Conservation (phyloP, 2,329 filamentous ascomycete species). For the Helminthosporium solani region DNA sequence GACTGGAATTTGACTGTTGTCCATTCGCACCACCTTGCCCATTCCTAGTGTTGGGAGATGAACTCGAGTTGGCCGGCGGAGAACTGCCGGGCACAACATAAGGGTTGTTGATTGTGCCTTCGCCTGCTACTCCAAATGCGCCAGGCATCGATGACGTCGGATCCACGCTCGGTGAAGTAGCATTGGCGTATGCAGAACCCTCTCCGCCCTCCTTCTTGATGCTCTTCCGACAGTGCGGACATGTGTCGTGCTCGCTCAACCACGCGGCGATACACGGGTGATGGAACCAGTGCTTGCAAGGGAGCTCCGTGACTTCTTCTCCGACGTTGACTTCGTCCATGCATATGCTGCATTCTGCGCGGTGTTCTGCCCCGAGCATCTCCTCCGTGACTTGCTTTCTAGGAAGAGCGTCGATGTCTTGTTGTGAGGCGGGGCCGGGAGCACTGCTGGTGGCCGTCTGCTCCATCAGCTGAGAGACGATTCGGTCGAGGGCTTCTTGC, state of each 20-base stretch:
- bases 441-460: conserved; percentile 74
- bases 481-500: conserved; percentile 85
- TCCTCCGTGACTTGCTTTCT: conserved; percentile 68
- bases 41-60: conserved; percentile 5
- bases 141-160: conserved; percentile 29
- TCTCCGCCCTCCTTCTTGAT: conserved; percentile 44
- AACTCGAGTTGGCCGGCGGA: conserved; percentile 5
- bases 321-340: conserved; percentile 79
- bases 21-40: conserved; percentile 5
- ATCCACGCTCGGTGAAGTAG: conserved; percentile 9
- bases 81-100: conserved; percentile 18
- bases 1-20: conserved; percentile 15
- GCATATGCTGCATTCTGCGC: conserved; percentile 87
- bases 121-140: conserved; percentile 24
- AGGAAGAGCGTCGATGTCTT: conserved; percentile 71
- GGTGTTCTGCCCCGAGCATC: conserved; percentile 68
- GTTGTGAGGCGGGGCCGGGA: conserved; percentile 75
- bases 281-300: conserved; percentile 95
- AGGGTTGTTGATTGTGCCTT: conserved; percentile 22
- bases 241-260: conserved; percentile 89
- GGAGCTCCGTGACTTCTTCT: conserved; percentile 73
- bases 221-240: conserved; percentile 72
- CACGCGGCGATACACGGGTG: conserved; percentile 77
- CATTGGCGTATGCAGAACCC: conserved; percentile 5
- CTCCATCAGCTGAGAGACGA: conserved; percentile 87